A percentile compares a stretch with the other conserved stretches of the same genome.
Evolutionary conservation across 2,329 filamentous ascomycete species (phyloP).

Genomic region (Fusarium paranaense): DNA sequence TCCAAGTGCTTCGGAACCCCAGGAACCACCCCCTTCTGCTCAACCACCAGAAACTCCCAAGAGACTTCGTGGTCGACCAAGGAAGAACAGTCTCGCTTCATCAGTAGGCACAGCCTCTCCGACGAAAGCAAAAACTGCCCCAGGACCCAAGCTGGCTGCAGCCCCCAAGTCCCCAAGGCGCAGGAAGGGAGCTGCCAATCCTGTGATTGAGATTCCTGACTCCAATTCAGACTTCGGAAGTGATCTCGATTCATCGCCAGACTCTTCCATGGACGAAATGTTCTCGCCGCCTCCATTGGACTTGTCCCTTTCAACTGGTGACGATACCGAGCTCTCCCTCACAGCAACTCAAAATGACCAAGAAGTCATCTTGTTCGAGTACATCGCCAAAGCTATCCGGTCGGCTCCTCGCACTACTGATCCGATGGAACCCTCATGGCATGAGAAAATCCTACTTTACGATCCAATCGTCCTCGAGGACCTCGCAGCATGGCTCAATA

Average conservation of each 20-base stretch:
- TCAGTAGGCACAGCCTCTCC: slow-evolving; percentile 2
- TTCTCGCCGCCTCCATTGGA: slow-evolving; percentile 59
- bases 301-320: slow-evolving; percentile 57
- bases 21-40: slow-evolving; percentile 51
- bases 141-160: slow-evolving; percentile 11
- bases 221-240: slow-evolving; percentile 57
- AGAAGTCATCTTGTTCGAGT: slow-evolving; percentile 59
- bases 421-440: slow-evolving; percentile 73
- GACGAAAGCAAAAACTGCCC: slow-evolving; percentile 12
- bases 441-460: slow-evolving; percentile 94
- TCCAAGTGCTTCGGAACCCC: slow-evolving; percentile 34
- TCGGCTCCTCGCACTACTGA: slow-evolving; percentile 63
- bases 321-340: slow-evolving; percentile 60
- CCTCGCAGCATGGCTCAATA: slow-evolving; percentile 84
- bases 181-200: slow-evolving; percentile 19
- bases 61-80: slow-evolving; percentile 55
- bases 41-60: slow-evolving; percentile 51
- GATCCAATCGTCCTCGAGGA: slow-evolving; percentile 92
- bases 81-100: slow-evolving; percentile 47
- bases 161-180: slow-evolving; percentile 27
- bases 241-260: slow-evolving; percentile 46
- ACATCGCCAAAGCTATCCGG: slow-evolving; percentile 67
- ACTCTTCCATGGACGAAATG: slow-evolving; percentile 50
- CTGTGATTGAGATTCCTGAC: slow-evolving; percentile 63
- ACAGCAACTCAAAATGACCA: slow-evolving; percentile 53